Evolutionary conservation across 306 rosid genomes (phyloP).

Genomic region (Calophaca sinica): DNA sequence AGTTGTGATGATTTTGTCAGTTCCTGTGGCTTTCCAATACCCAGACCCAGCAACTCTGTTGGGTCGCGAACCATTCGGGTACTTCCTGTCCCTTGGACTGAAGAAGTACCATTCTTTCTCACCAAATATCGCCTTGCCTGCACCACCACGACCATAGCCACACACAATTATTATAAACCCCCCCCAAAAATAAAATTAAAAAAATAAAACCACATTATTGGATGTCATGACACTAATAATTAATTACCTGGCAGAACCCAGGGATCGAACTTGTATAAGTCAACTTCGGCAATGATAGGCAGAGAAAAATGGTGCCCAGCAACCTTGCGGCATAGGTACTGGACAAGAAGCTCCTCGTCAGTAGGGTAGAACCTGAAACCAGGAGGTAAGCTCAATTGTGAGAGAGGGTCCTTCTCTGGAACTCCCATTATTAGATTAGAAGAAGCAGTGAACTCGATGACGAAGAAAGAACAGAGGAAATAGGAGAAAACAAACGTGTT

Average conservation of each 20-base stretch:
- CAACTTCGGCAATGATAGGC: conserved; percentile 84
- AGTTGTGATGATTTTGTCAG: conserved; percentile 76
- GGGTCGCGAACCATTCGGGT: conserved; percentile 92
- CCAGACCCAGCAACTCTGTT: conserved; percentile 96
- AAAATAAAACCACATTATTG: background rate
- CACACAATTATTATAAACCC: background rate
- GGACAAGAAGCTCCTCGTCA: conserved; percentile 92
- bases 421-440: conserved; percentile 60
- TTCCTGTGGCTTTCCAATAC: conserved; percentile 97
- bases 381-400: conserved; percentile 84
- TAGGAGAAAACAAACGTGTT: conserved; percentile 3
- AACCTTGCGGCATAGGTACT: conserved; percentile 84
- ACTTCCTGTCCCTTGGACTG: conserved; percentile 87
- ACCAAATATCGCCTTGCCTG: conserved; percentile 87
- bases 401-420: conserved; percentile 61
- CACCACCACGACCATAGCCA: background rate
- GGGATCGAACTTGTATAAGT: conserved; percentile 89
- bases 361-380: conserved; percentile 92
- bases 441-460: background rate
- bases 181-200: background rate
- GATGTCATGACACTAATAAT: too few relatives aligned
- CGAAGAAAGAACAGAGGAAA: background rate
- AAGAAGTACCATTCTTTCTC: conserved; percentile 98
- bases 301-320: conserved; percentile 86
- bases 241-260: conserved; percentile 86